phyloP scores from a whole-genome alignment of 768 basidiomycete genomes.

The Roridomyces roridus region DNA sequence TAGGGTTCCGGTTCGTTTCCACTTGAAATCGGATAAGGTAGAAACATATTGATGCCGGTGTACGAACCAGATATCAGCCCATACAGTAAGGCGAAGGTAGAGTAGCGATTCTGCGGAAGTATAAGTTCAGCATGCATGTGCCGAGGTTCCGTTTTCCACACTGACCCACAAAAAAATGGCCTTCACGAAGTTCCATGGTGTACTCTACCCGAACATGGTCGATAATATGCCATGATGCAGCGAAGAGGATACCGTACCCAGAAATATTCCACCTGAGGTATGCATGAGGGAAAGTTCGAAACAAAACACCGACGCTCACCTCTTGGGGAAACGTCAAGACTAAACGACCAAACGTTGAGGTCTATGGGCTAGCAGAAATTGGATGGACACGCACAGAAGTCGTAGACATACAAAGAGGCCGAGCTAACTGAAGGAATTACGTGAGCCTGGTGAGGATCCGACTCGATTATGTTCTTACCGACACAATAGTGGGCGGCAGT shows the following conservation, averaged over 20 bases:
- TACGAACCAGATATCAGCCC: neutral
- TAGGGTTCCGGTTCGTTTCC: neutral
- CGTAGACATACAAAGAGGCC: slow-evolving; percentile 12
- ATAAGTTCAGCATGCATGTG: neutral
- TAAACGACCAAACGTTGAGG: too few relatives aligned
- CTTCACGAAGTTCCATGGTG: slow-evolving; percentile 1
- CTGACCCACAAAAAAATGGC: slow-evolving; percentile 12
- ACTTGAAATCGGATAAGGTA: neutral
- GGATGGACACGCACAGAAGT: neutral
- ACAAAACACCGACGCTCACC: neutral
- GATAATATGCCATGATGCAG: neutral
- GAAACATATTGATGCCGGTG: neutral
- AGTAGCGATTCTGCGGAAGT: slow-evolving; percentile 6
- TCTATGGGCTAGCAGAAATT: too few relatives aligned
- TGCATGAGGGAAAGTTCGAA: neutral
- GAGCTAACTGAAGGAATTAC: neutral
- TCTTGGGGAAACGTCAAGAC: slow-evolving; percentile 9
- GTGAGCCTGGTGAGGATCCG: neutral
- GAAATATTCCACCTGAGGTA: slow-evolving; percentile 12
- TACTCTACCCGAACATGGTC: neutral
- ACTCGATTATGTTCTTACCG: neutral
- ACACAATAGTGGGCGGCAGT: neutral
- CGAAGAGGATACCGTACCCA: neutral
- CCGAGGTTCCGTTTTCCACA: too few relatives aligned
- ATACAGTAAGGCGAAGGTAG: neutral